Percentiles rank a stretch among this genome's conserved stretches.
Conservation (phyloP, 495 filamentous ascomycete genomes). For the Tuber microsphaerosporum region DNA sequence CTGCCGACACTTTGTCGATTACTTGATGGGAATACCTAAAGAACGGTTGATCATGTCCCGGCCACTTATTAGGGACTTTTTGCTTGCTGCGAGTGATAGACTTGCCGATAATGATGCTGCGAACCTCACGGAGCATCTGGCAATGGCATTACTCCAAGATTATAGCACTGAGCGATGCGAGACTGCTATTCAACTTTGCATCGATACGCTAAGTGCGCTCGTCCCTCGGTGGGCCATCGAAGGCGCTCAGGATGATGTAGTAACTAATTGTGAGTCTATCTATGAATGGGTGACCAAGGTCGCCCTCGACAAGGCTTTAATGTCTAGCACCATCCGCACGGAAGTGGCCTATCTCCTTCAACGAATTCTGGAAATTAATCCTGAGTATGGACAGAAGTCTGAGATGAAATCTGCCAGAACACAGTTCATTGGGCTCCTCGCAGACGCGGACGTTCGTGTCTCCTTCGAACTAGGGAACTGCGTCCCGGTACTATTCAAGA, state of each 20-base stretch:
- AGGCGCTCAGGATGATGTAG: slow-evolving; percentile 50
- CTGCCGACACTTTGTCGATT: slow-evolving; percentile 30
- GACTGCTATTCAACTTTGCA: slow-evolving; percentile 59
- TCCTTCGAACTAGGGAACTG: slow-evolving; percentile 64
- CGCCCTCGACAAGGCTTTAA: slow-evolving; percentile 55
- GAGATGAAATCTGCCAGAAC: slow-evolving; percentile 62
- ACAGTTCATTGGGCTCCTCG: slow-evolving; percentile 65
- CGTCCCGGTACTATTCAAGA: slow-evolving; percentile 50
- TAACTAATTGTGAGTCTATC: slow-evolving; percentile 59
- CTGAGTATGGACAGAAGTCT: slow-evolving; percentile 53
- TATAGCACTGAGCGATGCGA: slow-evolving; percentile 70
- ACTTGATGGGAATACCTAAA: slow-evolving; percentile 30
- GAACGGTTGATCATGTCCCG: slow-evolving; percentile 33
- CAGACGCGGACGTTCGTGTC: slow-evolving; percentile 59
- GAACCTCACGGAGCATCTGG: slow-evolving; percentile 51
- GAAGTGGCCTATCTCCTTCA: slow-evolving; percentile 61
- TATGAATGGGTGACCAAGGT: slow-evolving; percentile 70
- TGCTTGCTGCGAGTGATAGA: slow-evolving; percentile 39
- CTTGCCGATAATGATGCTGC: slow-evolving; percentile 44
- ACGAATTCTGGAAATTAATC: slow-evolving; percentile 56
- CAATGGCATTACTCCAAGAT: slow-evolving; percentile 54
- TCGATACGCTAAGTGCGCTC: slow-evolving; percentile 61
- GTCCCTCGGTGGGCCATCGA: slow-evolving; percentile 59
- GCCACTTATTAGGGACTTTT: slow-evolving; percentile 38
- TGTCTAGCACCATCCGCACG: slow-evolving; percentile 62